Base-by-base conservation (phyloP, 2,329 filamentous ascomycete genomes). In the Microcyclospora pomicola region DNA sequence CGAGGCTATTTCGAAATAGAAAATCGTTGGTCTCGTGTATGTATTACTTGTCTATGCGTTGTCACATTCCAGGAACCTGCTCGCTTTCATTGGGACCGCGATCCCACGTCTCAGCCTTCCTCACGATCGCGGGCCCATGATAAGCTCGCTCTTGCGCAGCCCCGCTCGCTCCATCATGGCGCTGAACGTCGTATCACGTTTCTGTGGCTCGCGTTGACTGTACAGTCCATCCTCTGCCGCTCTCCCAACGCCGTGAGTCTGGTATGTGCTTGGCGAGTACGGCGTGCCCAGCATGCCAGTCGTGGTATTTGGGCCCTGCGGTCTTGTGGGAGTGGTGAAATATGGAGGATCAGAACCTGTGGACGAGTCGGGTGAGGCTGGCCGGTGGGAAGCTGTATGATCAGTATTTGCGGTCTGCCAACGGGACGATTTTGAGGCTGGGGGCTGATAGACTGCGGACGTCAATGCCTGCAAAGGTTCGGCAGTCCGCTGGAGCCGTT, bases 131-230 rank as follows among this genome's bases (percentile, higher is more conserved):
- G 15, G 36, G 6, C 41, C 41, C 38, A 37, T 40, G 12, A 35
- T 6, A 31, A 43, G 27, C 27, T 43, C 42, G 15, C 40, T 38
- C 35, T 33, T 38, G 27, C 35, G 31, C 27, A 50, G 56, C 12
- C 61, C 61, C 6, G 60, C 61, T 19, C 55, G 42, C 49, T 62
- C 60, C 61, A 65, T 64, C 33, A 65, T 43, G 31, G 58, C 59
- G 3, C 58, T 60, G 39, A 65, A 64, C 2, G 62, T 65, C 4
- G 62, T 49, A 15, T 44, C 42, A n/a, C 46, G 27, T 33, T 35
- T 48, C 27, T 36, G 27, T 32, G 37, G 33, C 15, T 41, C 41
- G 30, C 34, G 13, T 28, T 33, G 19, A 12, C 37, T 27, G 16
- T 29, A 27, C 34, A 40, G 29, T 3, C 35, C 29, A 14, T 28